These are phyloP conservation scores for Hirsutella thompsonii DNA, from an alignment of 2,329 filamentous ascomycete genomes.

Conservation along the genomic window DNA sequence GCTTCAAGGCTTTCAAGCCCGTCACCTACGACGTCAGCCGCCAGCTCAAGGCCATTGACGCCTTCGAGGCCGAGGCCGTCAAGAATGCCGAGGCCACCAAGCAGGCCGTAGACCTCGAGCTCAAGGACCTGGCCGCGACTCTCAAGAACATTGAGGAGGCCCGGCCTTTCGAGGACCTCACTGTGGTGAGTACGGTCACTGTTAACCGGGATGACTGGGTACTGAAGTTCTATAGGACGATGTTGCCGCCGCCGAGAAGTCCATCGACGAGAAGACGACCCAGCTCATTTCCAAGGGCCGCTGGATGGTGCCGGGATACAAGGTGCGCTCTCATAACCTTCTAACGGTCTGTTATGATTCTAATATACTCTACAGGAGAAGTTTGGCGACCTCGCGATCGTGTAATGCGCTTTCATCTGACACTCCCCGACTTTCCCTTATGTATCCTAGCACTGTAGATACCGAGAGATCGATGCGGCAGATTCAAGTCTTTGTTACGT, in stretches of 20 bases:
- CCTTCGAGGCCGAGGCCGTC: slow-evolving; percentile 92
- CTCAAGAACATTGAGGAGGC: slow-evolving; percentile 95
- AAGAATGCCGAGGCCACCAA: slow-evolving; percentile 97
- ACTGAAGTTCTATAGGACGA: slow-evolving; percentile 56
- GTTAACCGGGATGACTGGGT: background rate
- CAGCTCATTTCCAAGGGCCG: slow-evolving; percentile 94
- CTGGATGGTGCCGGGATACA: slow-evolving; percentile 98
- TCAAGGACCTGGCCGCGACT: slow-evolving; percentile 87
- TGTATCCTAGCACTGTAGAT: slow-evolving; percentile 64
- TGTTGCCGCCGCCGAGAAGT: slow-evolving; percentile 82
- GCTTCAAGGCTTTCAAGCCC: slow-evolving; percentile 85
- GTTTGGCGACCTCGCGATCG: slow-evolving; percentile 91
- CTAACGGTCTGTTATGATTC: slow-evolving; percentile 10
- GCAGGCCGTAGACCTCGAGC: slow-evolving; percentile 86
- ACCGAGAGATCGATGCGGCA: slow-evolving; percentile 26
- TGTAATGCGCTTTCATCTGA: slow-evolving; percentile 49
- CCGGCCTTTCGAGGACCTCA: slow-evolving; percentile 91
- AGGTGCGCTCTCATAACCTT: slow-evolving; percentile 46
- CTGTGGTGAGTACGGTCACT: slow-evolving; percentile 61
- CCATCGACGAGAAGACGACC: slow-evolving; percentile 93
- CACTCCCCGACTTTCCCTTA: slow-evolving; percentile 34
- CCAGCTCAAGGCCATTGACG: slow-evolving; percentile 96
- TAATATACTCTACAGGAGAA: slow-evolving; percentile 65
- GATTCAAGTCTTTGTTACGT: slow-evolving; percentile 20
- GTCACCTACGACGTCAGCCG: slow-evolving; percentile 81